These are phyloP conservation scores for Tylopilus cervinicoccineus DNA, from an alignment of 768 basidiomycete genomes.

Conservation along the genomic window DNA sequence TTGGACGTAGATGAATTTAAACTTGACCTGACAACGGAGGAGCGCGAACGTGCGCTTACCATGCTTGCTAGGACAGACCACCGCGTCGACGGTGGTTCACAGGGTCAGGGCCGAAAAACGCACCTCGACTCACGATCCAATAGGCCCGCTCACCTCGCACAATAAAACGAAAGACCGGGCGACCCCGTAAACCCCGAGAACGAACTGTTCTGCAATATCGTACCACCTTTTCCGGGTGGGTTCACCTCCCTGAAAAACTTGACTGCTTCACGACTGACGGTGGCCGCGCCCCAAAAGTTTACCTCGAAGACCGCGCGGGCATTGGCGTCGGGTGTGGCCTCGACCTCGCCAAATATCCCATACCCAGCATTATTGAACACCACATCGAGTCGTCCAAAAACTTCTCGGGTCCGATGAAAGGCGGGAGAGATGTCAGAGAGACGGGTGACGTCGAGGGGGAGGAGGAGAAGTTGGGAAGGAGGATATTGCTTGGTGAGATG, in stretches of 20 bases:
- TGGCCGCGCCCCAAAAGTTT: conserved; percentile 19
- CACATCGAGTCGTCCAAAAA: conserved; percentile 37
- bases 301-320: conserved; percentile 35
- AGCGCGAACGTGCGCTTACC: neutral
- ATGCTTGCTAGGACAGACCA: conserved; percentile 5
- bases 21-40: too few relatives aligned
- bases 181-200: neutral
- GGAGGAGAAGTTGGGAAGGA: conserved; percentile 29
- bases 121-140: neutral
- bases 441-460: conserved; percentile 37
- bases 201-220: conserved; percentile 13
- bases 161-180: conserved; percentile 7
- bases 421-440: conserved; percentile 29
- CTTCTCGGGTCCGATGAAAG: conserved; percentile 28
- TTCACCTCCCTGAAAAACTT: conserved; percentile 34
- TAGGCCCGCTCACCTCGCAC: conserved; percentile 4
- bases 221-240: conserved; percentile 7
- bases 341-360: conserved; percentile 29
- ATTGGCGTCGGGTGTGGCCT: conserved; percentile 27
- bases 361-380: conserved; percentile 33
- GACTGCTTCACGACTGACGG: conserved; percentile 23
- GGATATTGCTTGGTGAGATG: conserved; percentile 25
- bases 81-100: neutral
- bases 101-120: too few relatives aligned
- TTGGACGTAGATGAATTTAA: neutral